Evolutionary conservation across 768 basidiomycete species (phyloP), one percentile per base, ranked within the genome.

Genomic region (Tricholomella constricta): DNA sequence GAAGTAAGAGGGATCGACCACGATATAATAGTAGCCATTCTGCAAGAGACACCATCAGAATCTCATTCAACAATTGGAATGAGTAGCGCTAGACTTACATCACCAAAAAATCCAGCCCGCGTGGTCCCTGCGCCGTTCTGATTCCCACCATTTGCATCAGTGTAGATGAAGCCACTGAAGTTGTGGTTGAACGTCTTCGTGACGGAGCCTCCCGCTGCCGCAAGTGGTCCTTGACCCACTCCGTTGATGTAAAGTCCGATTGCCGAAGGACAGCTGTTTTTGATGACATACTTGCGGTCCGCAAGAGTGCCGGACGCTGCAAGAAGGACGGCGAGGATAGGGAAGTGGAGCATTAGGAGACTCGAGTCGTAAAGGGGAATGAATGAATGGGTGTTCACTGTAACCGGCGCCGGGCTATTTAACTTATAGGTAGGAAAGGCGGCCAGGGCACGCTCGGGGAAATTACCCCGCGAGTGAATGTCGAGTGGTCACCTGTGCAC

Each of bases 161-260:
- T 62, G 45, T 65, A 66, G 44, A 69, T 61, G 22, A 61, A 60
- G 2, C 66, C 68, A 31, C 50, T 56, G 57, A 59, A 67, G 12
- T 41, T 52, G 36, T 60, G 58, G 6, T 55, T 29, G 27, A 63
- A 55, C 4, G 53, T 54, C 44, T 55, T 56, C 8, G 31, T 55
- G 19, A 59, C 37, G n/a, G 45, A 42, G 1, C 46, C 49, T 2
- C 60, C 50, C 1, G 48, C 1, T 2, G 54, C 48, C 1, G 58
- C 38, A n/a, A 69, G 20, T 2, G 52, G 45, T 14, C 62, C 64
- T 27, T 56, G 52, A 10, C 54, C 46, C 17, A 52, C 59, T 0
- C 63, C 66, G 43, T 62, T 64, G 27, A 66, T 62, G 51, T 53
- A 66, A 22, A 65, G 17, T 1, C 52, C 52, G 29, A 64, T 57